Conservation (phyloP, 768 basidiomycete genomes). For the Coprinellus micaceus region DNA sequence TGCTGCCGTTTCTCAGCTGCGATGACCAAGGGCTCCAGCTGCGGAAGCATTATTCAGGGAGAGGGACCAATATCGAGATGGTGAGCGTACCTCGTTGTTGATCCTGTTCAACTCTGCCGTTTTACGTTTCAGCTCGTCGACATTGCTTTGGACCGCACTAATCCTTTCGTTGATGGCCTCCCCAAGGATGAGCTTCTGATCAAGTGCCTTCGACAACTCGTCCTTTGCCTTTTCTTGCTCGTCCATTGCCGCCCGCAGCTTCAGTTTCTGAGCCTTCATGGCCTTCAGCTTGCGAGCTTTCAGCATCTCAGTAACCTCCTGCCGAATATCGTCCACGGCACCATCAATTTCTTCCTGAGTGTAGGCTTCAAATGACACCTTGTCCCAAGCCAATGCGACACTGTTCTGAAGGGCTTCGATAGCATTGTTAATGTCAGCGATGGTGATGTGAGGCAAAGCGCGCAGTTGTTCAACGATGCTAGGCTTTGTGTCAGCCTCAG, state of each 20-base stretch:
- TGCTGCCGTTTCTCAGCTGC: slow-evolving; percentile 5
- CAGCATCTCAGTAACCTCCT: no score
- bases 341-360: background rate
- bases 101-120: slow-evolving; percentile 38
- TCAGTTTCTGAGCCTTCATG: background rate
- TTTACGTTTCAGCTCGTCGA: slow-evolving; percentile 31
- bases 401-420: background rate
- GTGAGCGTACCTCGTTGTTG: slow-evolving; percentile 18
- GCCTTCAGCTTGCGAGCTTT: background rate
- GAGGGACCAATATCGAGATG: background rate
- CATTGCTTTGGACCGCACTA: slow-evolving; percentile 24
- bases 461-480: background rate
- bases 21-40: slow-evolving; percentile 5
- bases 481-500: background rate
- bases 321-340: background rate
- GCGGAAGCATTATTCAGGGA: background rate
- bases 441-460: background rate
- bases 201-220: background rate
- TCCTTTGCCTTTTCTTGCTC: no score
- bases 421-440: background rate
- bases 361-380: background rate
- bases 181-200: background rate
- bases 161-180: slow-evolving; percentile 8
- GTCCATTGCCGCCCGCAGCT: no score
- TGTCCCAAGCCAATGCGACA: background rate